Evolutionary conservation across 495 filamentous ascomycete species (phyloP).

Genomic region (Arthonia radiata): DNA sequence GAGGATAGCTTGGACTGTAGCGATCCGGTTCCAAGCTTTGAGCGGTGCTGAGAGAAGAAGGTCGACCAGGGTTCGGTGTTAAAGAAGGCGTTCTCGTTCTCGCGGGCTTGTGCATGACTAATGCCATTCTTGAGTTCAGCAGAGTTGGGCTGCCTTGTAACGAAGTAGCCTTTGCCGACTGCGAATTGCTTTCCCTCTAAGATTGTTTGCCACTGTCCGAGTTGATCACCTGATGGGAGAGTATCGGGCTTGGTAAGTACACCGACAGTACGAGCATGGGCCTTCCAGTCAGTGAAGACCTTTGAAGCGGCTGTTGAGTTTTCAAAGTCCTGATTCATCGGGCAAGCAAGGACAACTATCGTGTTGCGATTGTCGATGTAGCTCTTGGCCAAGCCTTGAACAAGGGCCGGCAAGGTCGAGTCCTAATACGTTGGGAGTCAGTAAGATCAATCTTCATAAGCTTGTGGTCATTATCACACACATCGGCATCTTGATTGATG

Average conservation of each 20-base stretch:
- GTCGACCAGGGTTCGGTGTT: slow-evolving; percentile 20
- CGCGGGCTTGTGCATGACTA: slow-evolving; percentile 25
- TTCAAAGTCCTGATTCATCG: slow-evolving; percentile 49
- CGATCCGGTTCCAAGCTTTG: too few species aligned
- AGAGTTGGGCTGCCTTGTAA: slow-evolving; percentile 31
- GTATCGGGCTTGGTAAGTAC: slow-evolving; percentile 65
- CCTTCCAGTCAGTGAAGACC: slow-evolving; percentile 31
- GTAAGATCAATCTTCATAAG: slow-evolving; percentile 12
- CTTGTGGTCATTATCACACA: background rate
- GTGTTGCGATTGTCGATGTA: slow-evolving; percentile 40
- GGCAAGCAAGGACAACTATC: slow-evolving; percentile 46
- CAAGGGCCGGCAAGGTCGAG: slow-evolving; percentile 35
- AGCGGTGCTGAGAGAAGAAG: slow-evolving; percentile 17
- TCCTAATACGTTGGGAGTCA: slow-evolving; percentile 32
- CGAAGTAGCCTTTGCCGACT: slow-evolving; percentile 39
- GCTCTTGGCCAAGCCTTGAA: slow-evolving; percentile 38
- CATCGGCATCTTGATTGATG: slow-evolving; percentile 20
- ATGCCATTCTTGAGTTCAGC: slow-evolving; percentile 5
- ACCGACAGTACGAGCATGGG: slow-evolving; percentile 38
- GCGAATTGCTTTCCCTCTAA: slow-evolving; percentile 26
- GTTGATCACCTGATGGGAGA: slow-evolving; percentile 20
- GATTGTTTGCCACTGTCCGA: slow-evolving; percentile 31
- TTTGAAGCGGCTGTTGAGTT: slow-evolving; percentile 45
- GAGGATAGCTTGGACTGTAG: too few species aligned
- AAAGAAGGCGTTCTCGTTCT: slow-evolving; percentile 37